Conservation (phyloP, 805 yeast genomes). For the Hanseniaspora occidentalis region DNA sequence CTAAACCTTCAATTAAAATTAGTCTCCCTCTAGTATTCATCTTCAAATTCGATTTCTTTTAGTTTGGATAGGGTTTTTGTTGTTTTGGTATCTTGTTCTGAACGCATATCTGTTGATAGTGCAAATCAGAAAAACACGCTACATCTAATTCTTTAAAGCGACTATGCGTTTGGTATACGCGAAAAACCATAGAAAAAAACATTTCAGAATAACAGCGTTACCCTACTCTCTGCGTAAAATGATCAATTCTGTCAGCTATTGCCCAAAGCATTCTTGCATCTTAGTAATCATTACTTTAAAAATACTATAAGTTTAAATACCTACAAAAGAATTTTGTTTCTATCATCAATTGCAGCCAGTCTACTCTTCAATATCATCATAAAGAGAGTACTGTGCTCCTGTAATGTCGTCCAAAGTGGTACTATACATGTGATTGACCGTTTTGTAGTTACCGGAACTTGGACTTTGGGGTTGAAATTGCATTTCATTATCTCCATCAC, state of each 20-base stretch:
- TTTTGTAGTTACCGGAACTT: background rate
- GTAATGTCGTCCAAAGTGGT: conserved; percentile 6
- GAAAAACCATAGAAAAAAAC: background rate
- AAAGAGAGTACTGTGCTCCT: conserved; percentile 13
- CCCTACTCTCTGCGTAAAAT: too few relatives aligned
- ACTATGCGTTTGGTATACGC: background rate
- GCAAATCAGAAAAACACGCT: too few relatives aligned
- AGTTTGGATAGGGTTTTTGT: too few relatives aligned
- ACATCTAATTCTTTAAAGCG: background rate
- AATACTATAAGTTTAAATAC: too few relatives aligned
- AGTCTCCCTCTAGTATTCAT: conserved; percentile 47
- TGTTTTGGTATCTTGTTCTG: too few relatives aligned
- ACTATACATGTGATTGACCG: conserved; percentile 2
- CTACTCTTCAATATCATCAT: conserved; percentile 15
- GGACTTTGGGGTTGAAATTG: background rate
- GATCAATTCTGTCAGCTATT: too few relatives aligned
- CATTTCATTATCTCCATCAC: background rate
- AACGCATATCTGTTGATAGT: too few relatives aligned
- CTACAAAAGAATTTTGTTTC: too few relatives aligned
- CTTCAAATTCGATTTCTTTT: background rate
- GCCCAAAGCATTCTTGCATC: too few relatives aligned
- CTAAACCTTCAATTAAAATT: conserved; percentile 84
- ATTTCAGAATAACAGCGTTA: too few relatives aligned
- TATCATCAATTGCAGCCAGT: too few relatives aligned
- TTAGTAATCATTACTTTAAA: too few relatives aligned